Evolutionary conservation across 2,329 filamentous ascomycete genomes (phyloP), one percentile per base, ranked within the genome.

Genomic region (Rhytidhysteron rufulum): DNA sequence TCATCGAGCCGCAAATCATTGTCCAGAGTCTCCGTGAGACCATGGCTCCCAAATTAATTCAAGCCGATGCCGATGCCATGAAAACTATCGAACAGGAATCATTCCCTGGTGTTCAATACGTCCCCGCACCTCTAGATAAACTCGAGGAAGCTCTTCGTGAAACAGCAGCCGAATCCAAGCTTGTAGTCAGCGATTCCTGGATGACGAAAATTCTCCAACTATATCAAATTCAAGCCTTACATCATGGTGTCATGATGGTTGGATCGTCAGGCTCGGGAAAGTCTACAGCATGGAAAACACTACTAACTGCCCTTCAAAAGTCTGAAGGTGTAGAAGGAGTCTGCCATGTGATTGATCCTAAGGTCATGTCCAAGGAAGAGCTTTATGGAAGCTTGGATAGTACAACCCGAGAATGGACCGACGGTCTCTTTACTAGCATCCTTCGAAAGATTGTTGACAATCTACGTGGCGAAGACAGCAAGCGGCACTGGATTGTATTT

Each of bases 211-310:
- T 95, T 24, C 76, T 98, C 7, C 93, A 99, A 65, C 79, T 98
- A 2, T 97, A 95, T 64, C 93, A 99, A 65, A 99, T 99, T 48
- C 93, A 97, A 66, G 86, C 84, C 50, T 89, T 98, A 43, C 93
- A 99, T 59, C 93, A 99, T 54, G 93, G 93, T 84, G 93, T 99
- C 20, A 99, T 99, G 94, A 97, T 98, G 93, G 93, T 99, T 8
- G 93, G 93, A 48, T 89, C 88, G 59, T 96, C 94, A 21, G 93
- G 94, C n/a, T 86, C 91, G 33, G 94, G 94, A 61, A 99, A 99
- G 70, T 96, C 93, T 30, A 83, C 86, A 2, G 87, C 93, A 4
- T 99, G 94, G 93, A 89, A 87, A 58, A 82, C 95, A 31, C 75
- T 99, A 37, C 78, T 98, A 16, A 86, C 94, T 57, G 93, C 94